These are phyloP conservation scores for Hanseniaspora mollemarum DNA, from an alignment of 805 yeast species.

Conservation along the genomic window DNA sequence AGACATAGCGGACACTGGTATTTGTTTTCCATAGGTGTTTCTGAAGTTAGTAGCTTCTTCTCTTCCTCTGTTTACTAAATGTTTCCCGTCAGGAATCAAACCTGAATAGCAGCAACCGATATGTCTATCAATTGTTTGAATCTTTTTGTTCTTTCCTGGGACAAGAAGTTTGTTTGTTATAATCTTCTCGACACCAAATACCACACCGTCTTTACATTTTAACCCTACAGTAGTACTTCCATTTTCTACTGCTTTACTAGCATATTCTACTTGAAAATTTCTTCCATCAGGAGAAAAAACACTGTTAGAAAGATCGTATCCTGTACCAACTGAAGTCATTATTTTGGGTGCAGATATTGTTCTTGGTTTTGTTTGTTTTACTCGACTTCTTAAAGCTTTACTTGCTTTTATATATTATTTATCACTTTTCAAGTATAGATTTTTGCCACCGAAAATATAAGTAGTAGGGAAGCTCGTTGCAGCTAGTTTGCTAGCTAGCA, in stretches of 20 bases:
- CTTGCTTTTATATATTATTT: neutral
- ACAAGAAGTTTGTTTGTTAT: slow-evolving; percentile 76
- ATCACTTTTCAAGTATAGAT: neutral
- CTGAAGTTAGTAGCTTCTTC: slow-evolving; percentile 79
- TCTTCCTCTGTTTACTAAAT: slow-evolving; percentile 80
- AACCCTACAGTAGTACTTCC: slow-evolving; percentile 94
- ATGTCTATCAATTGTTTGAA: slow-evolving; percentile 87
- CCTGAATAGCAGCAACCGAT: slow-evolving; percentile 94
- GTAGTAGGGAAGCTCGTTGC: too few relatives aligned
- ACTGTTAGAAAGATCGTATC: slow-evolving; percentile 94
- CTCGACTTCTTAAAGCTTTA: neutral
- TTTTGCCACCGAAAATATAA: slow-evolving; percentile 12
- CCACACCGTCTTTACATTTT: slow-evolving; percentile 83
- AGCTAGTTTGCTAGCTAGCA: too few relatives aligned
- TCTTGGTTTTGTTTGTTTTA: neutral
- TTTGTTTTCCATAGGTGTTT: slow-evolving; percentile 60
- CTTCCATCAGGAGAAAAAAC: slow-evolving; percentile 84
- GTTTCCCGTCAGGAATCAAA: slow-evolving; percentile 91
- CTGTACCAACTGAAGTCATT: slow-evolving; percentile 93
- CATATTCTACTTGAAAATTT: slow-evolving; percentile 96
- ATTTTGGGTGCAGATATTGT: neutral
- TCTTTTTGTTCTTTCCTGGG: slow-evolving; percentile 78
- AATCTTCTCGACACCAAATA: slow-evolving; percentile 94
- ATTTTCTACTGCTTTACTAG: slow-evolving; percentile 92
- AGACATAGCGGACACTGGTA: slow-evolving; percentile 70